Base-by-base conservation (phyloP, 169 alveolate genomes). In the Blepharisma undulans region DNA sequence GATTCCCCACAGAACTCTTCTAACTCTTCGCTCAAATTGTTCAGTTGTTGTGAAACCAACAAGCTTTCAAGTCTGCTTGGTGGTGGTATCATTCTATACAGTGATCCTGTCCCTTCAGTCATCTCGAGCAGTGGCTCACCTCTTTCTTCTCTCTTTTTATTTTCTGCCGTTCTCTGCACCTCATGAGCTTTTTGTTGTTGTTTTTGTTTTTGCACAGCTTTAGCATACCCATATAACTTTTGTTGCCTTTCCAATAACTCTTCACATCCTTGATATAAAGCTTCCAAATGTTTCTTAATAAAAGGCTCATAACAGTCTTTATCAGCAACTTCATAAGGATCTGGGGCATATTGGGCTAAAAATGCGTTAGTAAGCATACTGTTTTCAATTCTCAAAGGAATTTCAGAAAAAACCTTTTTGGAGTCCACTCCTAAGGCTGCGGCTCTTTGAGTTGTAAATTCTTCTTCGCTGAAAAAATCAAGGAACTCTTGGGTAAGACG, bases 391-490 rank as follows among this genome's bases (percentile, higher is more conserved):
- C 80, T 1, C 36, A 74, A 74, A 74, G 80, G 80, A 74, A 74
- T 29, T 74, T 74, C 80, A 22, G 29, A 22, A 74, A 74, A 74
- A 22, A 74, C 30, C 33, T 74, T 74, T 74, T 8, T 22, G 80
- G 48, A 74, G 80, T 74, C 33, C 30, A 74, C 36, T 22, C 12
- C 16, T 25, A 29, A 74, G 80, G 29, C 80, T 25, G 48, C 36
- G 80, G 80, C 80, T 74, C 33, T 1, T 18, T 74, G 87, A 5
- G 25, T 79, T 25, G 87, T 22, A 7, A 36, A 59, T 10, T 82
- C 89, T 22, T 82, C 89, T 34, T 34, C 74, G 10, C 36, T 30
- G 34, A 82, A 82, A 30, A 82, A 82, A 33, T 82, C 36, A 72
- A 82, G 33, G 48, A 82, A 82, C 10, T 22, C 61, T 7, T 34